These are phyloP conservation scores for Odonthalia washingtoniensis DNA, from an alignment of 31 red algal species.

Conservation along the genomic window DNA sequence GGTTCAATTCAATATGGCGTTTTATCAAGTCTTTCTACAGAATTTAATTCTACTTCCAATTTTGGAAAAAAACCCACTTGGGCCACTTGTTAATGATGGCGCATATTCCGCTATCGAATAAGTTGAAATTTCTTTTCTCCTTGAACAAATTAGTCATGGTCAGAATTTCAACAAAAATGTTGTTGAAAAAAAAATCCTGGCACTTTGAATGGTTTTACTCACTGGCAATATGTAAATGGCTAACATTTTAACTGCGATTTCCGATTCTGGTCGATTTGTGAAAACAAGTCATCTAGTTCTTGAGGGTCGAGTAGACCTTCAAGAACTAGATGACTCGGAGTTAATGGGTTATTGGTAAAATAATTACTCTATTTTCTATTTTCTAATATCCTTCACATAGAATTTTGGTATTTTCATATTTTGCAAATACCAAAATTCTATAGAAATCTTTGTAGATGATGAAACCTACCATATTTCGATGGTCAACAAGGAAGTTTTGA, in stretches of 20 bases:
- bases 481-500: background rate
- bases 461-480: background rate
- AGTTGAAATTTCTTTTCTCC: background rate
- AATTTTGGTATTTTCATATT: no score
- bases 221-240: background rate
- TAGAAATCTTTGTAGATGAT: background rate
- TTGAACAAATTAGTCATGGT: background rate
- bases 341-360: background rate
- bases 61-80: no score
- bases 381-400: background rate
- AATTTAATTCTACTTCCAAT: no score
- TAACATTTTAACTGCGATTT: background rate
- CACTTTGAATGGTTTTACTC: background rate
- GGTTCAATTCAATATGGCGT: no score
- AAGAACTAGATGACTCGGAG: no score
- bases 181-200: background rate
- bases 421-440: background rate
- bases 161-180: background rate
- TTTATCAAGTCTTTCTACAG: no score
- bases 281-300: background rate
- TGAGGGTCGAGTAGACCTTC: no score
- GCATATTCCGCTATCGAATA: background rate
- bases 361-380: background rate
- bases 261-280: background rate
- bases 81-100: background rate